Percentiles rank a stretch among this genome's conserved stretches.
These are phyloP conservation scores for Flaveria sonorensis DNA, from an alignment of 129 eudicot species.

Conservation along the genomic window DNA sequence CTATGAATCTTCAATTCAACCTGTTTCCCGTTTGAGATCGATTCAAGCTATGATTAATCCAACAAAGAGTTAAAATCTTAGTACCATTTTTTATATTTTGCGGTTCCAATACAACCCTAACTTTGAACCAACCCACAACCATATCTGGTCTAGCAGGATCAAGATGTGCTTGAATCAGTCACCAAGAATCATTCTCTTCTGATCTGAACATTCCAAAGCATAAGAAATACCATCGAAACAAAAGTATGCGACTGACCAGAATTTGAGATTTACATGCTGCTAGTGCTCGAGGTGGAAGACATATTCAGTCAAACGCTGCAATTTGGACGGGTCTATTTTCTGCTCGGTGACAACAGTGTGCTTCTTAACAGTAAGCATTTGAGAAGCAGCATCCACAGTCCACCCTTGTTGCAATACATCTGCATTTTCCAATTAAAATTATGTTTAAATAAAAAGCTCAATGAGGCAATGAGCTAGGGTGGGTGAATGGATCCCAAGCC, in stretches of 20 bases:
- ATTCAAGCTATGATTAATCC: neutral
- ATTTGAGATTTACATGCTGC: conserved; percentile 25
- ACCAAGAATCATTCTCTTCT: conserved; percentile 3
- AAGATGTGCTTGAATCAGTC: neutral
- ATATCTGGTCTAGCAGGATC: neutral
- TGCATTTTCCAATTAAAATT: conserved; percentile 32
- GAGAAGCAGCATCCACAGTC: conserved; percentile 69
- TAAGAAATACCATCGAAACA: neutral
- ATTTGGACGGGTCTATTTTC: conserved; percentile 75
- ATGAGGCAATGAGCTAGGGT: neutral
- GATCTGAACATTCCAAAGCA: conserved; percentile 19
- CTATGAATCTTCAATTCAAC: neutral
- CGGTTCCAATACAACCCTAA: neutral
- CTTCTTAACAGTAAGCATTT: conserved; percentile 80
- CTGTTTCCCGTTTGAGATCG: neutral
- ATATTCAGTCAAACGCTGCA: conserved; percentile 91
- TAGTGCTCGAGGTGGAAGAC: conserved; percentile 94
- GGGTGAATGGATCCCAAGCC: neutral
- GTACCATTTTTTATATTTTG: neutral
- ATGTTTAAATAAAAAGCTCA: neutral
- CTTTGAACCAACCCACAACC: neutral
- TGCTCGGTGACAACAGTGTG: conserved; percentile 64
- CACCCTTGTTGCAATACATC: conserved; percentile 87
- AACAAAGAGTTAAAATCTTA: neutral
- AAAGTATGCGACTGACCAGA: neutral